Evolutionary conservation across 352 stramenopile species (phyloP), one percentile per base, ranked within the genome.

Genomic region (Phytophthora fragariae): DNA sequence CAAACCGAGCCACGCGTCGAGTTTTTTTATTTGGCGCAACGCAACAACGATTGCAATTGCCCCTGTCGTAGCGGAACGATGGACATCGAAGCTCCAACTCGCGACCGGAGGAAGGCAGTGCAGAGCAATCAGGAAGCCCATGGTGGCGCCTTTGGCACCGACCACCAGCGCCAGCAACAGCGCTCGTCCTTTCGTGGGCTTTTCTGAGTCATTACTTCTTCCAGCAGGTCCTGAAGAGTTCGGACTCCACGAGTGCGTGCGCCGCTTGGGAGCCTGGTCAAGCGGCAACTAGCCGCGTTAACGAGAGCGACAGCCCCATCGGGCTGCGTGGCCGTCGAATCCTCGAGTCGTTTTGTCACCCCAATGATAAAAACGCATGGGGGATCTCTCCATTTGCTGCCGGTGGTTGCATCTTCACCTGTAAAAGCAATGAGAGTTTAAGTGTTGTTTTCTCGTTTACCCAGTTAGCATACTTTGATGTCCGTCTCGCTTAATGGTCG

Each of bases 121-220:
- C 50, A n/a, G 50, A 33, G 60, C 62, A 61, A 37, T 15, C 49
- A 59, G 24, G 21, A 44, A 53, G 24, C 47, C 21, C 33, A 31
- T 49, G 29, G 27, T 11, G 6, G 15, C 11, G 39, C 15, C 44
- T 65, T 46, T 46, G 17, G n/a, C 11, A n/a, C 47, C n/a, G 47
- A 12, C 5, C 24, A 50, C 46, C n/a, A 62, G 29, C 14, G 27
- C 19, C 57, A 44, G 54, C 50, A 44, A 19, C 21, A 68, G 27
- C 10, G 44, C 27, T 71, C 50, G 54, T 64, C 55, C 60, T 71
- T 57, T 73, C 55, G 70, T 56, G 65, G 65, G 49, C 58, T 58
- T 65, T 77, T 57, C 57, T 70, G 55, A 54, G 27, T 65, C 29
- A 75, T 78, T 75, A 70, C 70, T 72, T 15, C 62, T 60, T 64